Percentiles rank a stretch among this genome's conserved stretches.
phyloP scores from a whole-genome alignment of 2,329 filamentous ascomycete species.

The Neocatenulostroma microsporum region DNA sequence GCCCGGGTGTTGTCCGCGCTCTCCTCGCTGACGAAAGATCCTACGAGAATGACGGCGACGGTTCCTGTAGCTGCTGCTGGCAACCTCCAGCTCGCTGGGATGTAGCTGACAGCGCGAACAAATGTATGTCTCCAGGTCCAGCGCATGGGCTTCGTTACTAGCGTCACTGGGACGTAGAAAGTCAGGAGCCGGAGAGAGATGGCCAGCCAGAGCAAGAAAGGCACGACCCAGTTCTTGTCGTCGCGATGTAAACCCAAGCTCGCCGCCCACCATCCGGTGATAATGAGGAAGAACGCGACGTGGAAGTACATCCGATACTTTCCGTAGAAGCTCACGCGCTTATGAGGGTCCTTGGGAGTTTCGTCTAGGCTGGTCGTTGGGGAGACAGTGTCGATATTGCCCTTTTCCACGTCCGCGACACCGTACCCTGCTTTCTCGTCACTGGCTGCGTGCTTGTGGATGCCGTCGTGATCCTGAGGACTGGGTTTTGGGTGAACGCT shows the following conservation, averaged over 20 bases:
- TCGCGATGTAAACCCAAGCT: constrained; percentile 63
- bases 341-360: constrained; percentile 16
- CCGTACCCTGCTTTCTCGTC: too few relatives aligned
- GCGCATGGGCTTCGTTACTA: constrained; percentile 59
- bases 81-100: constrained; percentile 59
- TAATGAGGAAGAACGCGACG: constrained; percentile 16
- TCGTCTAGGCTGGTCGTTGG: constrained; percentile 12
- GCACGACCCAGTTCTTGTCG: constrained; percentile 72
- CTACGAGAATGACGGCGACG: constrained; percentile 67
- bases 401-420: constrained; percentile 18
- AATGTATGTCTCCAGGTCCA: constrained; percentile 61
- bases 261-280: constrained; percentile 64
- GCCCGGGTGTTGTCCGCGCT: constrained; percentile 66
- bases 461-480: too few relatives aligned
- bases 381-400: constrained; percentile 12
- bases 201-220: constrained; percentile 71
- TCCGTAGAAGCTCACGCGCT: constrained; percentile 35
- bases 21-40: constrained; percentile 66
- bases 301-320: constrained; percentile 41
- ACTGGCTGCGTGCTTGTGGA: too few relatives aligned
- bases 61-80: constrained; percentile 56
- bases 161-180: constrained; percentile 61
- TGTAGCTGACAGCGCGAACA: constrained; percentile 49
- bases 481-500: too few relatives aligned
- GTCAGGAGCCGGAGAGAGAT: constrained; percentile 67